Conservation (phyloP, 2,329 filamentous ascomycete species). For the Parastagonospora nodorum region DNA sequence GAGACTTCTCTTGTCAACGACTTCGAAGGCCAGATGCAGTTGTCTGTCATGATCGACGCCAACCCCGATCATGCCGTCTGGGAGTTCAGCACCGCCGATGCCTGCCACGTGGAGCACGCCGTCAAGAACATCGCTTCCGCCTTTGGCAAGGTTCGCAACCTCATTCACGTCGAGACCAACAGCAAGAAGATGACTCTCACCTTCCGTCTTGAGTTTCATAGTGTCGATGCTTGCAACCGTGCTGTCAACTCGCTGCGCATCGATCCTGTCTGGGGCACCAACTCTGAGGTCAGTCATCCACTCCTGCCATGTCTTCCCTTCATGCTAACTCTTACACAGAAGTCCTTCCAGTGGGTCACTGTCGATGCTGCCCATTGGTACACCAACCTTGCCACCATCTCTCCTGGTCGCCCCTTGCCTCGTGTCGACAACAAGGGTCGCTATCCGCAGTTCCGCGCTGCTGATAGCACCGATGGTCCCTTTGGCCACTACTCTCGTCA, state of each 20-base stretch:
- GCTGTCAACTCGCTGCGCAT: conserved; percentile 23
- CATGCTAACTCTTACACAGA: conserved; percentile 26
- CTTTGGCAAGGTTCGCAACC: conserved; percentile 26
- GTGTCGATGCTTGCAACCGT: conserved; percentile 33
- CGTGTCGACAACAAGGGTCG: conserved; percentile 29
- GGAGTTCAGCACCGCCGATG: conserved; percentile 20
- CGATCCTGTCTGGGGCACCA: conserved; percentile 3
- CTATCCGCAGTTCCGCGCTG: conserved; percentile 22
- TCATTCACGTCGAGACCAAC: conserved; percentile 23
- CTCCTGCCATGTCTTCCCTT: conserved; percentile 1
- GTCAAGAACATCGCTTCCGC: conserved; percentile 17
- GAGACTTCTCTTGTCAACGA: conserved; percentile 28
- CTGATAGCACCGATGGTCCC: conserved; percentile 2
- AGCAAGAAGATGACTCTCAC: conserved; percentile 18
- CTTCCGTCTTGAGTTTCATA: conserved; percentile 41
- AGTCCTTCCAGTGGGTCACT: conserved; percentile 26
- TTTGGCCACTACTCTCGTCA: conserved; percentile 15
- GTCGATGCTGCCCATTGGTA: conserved; percentile 20
- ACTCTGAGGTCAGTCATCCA: conserved; percentile 14
- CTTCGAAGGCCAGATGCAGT: conserved; percentile 41
- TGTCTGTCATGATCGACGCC: conserved; percentile 21
- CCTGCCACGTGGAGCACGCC: conserved; percentile 14
- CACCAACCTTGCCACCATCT: conserved; percentile 22
- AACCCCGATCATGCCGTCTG: conserved; percentile 14
- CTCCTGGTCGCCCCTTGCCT: conserved; percentile 26